Evolutionary conservation across 1,284 basidiomycete genomes (phyloP), one percentile per base, ranked within the genome.

Genomic region (Omphalotus olearius): DNA sequence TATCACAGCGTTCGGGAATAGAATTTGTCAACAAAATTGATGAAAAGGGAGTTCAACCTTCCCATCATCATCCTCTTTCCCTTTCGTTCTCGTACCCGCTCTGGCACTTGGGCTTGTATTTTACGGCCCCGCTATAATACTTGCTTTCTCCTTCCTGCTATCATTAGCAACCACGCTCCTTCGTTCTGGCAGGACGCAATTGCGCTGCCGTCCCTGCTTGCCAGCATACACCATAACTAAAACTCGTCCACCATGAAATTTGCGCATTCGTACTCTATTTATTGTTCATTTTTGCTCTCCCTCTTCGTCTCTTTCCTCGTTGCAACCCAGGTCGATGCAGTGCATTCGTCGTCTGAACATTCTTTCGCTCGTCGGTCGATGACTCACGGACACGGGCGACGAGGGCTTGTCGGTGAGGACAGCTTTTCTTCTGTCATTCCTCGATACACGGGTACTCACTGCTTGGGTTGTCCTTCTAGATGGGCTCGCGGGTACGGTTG

Each of bases 331-430:
- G 64, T 63, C 47, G 56, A 66, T 39, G 71, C 70, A 2, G 58
- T 63, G 44, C 73, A 72, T 57, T 68, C 71, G 1, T 69, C 69
- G 14, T 39, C 61, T 10, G 47, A 59, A 18, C 57, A 64, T 30
- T 69, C 72, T 3, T 74, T 78, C 67, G 66, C 71, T 11, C 67
- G 76, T 42, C 69, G 73, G 20, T 73, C 74, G 0, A 57, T 65
- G 48, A 69, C 60, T 35, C 52, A 50, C 28, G 38, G 30, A 33
- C 23, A 4, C 9, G n/a, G 14, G 25, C 43, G 23, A 23, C 45
- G 51, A n/a, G 23, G 26, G 26, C 23, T 50, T 28, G 26, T 54
- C 2, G 56, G 65, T 65, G 39, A 61, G 64, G 56, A 44, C 42
- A 14, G 16, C 16, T 37, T 20, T 35, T 20, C 35, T 14, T 17